These are phyloP conservation scores for Eragrostis nindensis DNA, from an alignment of 176 grass and related monocot genomes.

Conservation along the genomic window DNA sequence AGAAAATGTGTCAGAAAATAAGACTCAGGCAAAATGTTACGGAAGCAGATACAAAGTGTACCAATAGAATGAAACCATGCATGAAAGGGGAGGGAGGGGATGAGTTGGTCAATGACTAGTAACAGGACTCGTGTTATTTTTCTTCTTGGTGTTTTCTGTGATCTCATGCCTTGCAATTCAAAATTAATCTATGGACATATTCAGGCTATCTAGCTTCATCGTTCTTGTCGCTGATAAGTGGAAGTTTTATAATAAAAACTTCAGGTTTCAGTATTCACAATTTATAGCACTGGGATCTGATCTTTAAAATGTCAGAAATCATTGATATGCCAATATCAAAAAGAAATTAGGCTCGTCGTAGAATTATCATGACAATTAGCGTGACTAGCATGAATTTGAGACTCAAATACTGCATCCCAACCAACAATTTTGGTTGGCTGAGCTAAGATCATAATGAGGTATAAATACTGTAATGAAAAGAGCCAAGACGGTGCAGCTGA, in stretches of 20 bases:
- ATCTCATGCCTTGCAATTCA: neutral
- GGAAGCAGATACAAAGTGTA: conserved; percentile 9
- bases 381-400: neutral
- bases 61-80: conserved; percentile 12
- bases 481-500: neutral
- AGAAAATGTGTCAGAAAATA: conserved; percentile 24
- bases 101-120: neutral
- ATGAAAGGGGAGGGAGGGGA: neutral
- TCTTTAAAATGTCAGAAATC: neutral
- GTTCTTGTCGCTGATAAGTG: neutral
- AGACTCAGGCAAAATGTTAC: neutral
- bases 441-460: neutral
- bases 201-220: neutral
- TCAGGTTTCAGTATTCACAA: conserved; percentile 17
- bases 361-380: neutral
- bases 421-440: conserved; percentile 13
- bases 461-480: neutral
- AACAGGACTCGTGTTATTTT: conserved; percentile 20
- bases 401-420: conserved; percentile 9
- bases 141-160: neutral
- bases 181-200: conserved; percentile 31
- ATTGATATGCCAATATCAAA: conserved; percentile 35
- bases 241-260: neutral
- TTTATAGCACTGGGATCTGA: neutral
- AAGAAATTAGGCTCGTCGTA: neutral